Evolutionary conservation across 2,329 filamentous ascomycete species (phyloP), one percentile per base, ranked within the genome.

Genomic region (Myriangium duriaei): DNA sequence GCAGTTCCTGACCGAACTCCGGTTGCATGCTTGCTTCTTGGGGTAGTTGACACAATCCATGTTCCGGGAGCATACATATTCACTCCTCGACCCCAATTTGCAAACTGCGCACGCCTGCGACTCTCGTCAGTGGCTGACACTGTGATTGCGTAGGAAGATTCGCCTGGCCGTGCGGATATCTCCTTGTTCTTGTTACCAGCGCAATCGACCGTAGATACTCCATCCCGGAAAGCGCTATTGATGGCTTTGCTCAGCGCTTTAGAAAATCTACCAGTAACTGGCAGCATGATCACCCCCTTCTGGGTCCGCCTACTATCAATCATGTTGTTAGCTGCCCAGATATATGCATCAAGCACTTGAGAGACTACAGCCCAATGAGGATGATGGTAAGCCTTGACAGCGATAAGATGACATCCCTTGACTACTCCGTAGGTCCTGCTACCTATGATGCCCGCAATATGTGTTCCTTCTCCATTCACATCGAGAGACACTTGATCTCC

Each of bases 381-480:
- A n/a, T n/a, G n/a, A n/a, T n/a, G n/a, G n/a, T n/a, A n/a, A n/a
- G n/a, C n/a, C 63, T 78, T 79, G 57, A 79, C 72, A 28, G 65
- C 71, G 36, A 75, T 55, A 31, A 76, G 56, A 39, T 60, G 57
- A 40, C 65, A 67, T 38, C 67, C 67, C 60, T 76, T 76, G 48
- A 74, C 71, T 4, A 79, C 72, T 45, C 76, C 76, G 41, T 72
- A 78, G 2, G 69, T 76, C 37, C 59, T 62, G 21, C 73, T 72
- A 14, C 63, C 76, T 30, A 77, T 70, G 11, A 73, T 79, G 15
- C 73, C 76, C 7, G 73, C 67, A 16, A 76, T 72, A 59, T 79
- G 76, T 39, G 65, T 74, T 28, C 76, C 76, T 55, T 79, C 76
- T 9, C 75, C 75, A 48, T 77, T 72, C 46, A 69, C 63, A 41